These are phyloP conservation scores for Colletotrichum sublineola DNA, from an alignment of 2,329 filamentous ascomycete species.

Conservation along the genomic window DNA sequence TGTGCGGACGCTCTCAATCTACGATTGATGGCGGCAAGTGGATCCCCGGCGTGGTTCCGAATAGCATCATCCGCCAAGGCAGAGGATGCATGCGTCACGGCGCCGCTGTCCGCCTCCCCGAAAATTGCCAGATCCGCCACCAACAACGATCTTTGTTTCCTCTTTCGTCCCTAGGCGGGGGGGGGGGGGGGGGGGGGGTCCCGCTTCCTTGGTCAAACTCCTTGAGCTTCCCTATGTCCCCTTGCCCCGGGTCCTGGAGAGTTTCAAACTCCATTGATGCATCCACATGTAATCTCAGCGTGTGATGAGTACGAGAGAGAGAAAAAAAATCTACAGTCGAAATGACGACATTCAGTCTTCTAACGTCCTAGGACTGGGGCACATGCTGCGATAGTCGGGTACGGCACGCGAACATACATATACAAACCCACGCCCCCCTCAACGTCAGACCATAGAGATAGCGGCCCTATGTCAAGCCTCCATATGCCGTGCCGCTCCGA, in stretches of 20 bases:
- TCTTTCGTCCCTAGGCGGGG: neutral
- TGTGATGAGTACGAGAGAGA: neutral
- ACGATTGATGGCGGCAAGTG: constrained; percentile 34
- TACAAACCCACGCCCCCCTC: no score
- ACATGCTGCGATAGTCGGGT: neutral
- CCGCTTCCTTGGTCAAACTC: neutral
- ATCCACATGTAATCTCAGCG: neutral
- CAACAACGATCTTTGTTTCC: neutral
- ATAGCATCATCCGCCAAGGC: constrained; percentile 39
- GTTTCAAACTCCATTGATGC: neutral
- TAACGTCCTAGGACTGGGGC: neutral
- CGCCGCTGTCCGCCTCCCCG: neutral
- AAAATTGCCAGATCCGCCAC: neutral
- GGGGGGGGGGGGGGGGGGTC: neutral
- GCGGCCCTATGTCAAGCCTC: neutral
- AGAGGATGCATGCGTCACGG: neutral
- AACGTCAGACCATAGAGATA: neutral
- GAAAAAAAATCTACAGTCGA: constrained; percentile 4
- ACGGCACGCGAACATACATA: neutral
- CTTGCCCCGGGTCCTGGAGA: neutral
- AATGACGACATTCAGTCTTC: neutral
- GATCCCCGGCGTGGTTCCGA: constrained; percentile 29
- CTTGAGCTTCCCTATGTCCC: neutral
- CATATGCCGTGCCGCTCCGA: constrained; percentile 10
- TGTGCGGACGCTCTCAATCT: neutral